Base-by-base conservation (phyloP, 192 early-diverging fungal genomes). In the Polychytrium aggregatum region DNA sequence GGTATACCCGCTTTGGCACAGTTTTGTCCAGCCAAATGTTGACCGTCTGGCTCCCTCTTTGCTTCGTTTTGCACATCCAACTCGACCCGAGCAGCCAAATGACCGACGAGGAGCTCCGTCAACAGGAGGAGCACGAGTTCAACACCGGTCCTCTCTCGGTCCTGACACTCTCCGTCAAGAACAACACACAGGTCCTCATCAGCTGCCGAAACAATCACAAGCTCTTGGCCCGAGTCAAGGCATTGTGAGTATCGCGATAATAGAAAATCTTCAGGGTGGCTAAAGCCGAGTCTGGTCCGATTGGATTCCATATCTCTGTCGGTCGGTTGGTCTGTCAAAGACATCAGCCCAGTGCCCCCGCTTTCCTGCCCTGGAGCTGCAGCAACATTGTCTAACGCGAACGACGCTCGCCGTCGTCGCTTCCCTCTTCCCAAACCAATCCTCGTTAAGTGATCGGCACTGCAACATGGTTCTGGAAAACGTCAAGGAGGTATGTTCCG, bases 391-490 rank as follows among this genome's bases (percentile, higher is more conserved):
- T n/a, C n/a, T n/a, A n/a, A n/a, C n/a, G n/a, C n/a, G n/a, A n/a
- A n/a, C n/a, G n/a, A n/a, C n/a, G n/a, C n/a, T n/a, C n/a, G n/a
- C n/a, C n/a, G n/a, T n/a, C n/a, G n/a, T n/a, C n/a, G n/a, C n/a
- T n/a, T n/a, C n/a, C n/a, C n/a, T n/a, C n/a, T n/a, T n/a, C n/a
- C n/a, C n/a, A n/a, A n/a, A n/a, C n/a, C n/a, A n/a, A n/a, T 37
- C 40, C 20, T 50, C 13, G 21, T 30, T 20, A 39, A 72, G 70
- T 63, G 96, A 99, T 69, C 83, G 96, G 40, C 96, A 99, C 62
- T 96, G 88, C 76, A 99, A 99, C 71, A 96, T 99, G 93, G 93
- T 99, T n/a, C 67, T 99, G 42, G 95, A 96, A 60, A 96, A 96
- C 60, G 91, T 98, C 45, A 94, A 93, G 67, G 95, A 98, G 67